Percentiles rank a stretch among this genome's conserved stretches.
phyloP scores from a whole-genome alignment of 2,329 filamentous ascomycete species.

The Rhytidhysteron rufulum region DNA sequence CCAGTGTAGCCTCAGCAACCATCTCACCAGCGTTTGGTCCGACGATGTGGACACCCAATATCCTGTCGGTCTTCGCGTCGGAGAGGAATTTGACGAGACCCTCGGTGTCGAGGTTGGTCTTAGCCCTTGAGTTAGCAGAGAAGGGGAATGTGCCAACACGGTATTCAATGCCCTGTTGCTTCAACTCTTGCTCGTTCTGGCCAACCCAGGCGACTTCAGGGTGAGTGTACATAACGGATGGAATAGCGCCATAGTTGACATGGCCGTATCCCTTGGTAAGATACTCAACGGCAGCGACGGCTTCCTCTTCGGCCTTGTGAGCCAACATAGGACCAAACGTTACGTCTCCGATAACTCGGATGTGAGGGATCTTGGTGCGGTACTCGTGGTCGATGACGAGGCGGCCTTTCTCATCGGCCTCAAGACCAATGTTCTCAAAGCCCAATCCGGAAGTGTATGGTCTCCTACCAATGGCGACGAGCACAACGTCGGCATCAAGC shows the following conservation, averaged over 20 bases:
- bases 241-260: constrained; percentile 98
- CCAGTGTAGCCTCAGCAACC: constrained; percentile 95
- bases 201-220: constrained; percentile 98
- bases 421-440: constrained; percentile 88
- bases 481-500: constrained; percentile 91
- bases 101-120: constrained; percentile 96
- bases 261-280: constrained; percentile 97
- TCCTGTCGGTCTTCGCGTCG: constrained; percentile 92
- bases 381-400: constrained; percentile 98
- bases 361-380: constrained; percentile 95
- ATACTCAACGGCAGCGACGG: constrained; percentile 89
- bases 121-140: constrained; percentile 95
- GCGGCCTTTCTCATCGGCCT: constrained; percentile 88
- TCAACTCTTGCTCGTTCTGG: constrained; percentile 94
- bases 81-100: constrained; percentile 96
- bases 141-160: constrained; percentile 93
- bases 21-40: constrained; percentile 96
- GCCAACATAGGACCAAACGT: constrained; percentile 99
- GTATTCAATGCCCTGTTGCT: constrained; percentile 86
- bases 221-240: constrained; percentile 99
- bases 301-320: constrained; percentile 99
- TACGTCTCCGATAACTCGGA: constrained; percentile 91
- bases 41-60: constrained; percentile 94
- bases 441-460: constrained; percentile 91
- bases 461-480: constrained; percentile 92